Evolutionary conservation across 805 yeast genomes (phyloP), one percentile per base, ranked within the genome.

Genomic region (Maudiozyma barnettii): DNA sequence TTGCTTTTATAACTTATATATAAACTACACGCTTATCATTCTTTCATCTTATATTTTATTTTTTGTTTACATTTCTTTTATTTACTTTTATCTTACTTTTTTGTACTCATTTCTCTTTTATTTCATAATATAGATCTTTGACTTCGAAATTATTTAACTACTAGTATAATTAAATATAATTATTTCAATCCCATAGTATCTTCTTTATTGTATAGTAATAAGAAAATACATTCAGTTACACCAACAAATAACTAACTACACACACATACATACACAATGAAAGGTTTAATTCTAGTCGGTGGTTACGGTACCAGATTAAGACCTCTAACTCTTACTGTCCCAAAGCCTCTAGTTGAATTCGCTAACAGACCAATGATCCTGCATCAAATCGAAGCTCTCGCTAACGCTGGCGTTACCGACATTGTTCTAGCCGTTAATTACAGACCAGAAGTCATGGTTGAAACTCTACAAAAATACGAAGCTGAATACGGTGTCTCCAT

Each of bases 281-380:
- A 89, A 77, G 96, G 95, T 68, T 81, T 91, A 72, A 91, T 91
- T 78, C 82, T 91, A 70, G 98, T 91, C 62, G 99, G 99, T 68
- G 99, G 99, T 72, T 93, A 90, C 77, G 99, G 99, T 78, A 93
- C 99, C 65, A 93, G 99, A 77, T 84, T 93, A 76, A 90, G 99
- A 81, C 99, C 99, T 54, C 77, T 93, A 64, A 90, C 98, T 53
- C 76, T 90, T 61, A 88, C 97, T 50, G 78, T 83, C 55, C 98
- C 98, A 69, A 90, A 90, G 74, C 98, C 98, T 45, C 77, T 90
- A 71, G 97, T 90, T 55, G 98, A 91, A 74, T 93, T 93, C 65
- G 99, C 86, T 69, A 93, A 93, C 86, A 86, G 91, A 75, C 98
- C 99, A 64, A 93, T 93, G 99, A 93, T 93, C 63, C 76, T 88